A percentile compares a stretch with the other conserved stretches of the same genome.
These are phyloP conservation scores for Pseudogymnoascus sp. DNA, from an alignment of 2,329 filamentous ascomycete genomes.

Conservation along the genomic window DNA sequence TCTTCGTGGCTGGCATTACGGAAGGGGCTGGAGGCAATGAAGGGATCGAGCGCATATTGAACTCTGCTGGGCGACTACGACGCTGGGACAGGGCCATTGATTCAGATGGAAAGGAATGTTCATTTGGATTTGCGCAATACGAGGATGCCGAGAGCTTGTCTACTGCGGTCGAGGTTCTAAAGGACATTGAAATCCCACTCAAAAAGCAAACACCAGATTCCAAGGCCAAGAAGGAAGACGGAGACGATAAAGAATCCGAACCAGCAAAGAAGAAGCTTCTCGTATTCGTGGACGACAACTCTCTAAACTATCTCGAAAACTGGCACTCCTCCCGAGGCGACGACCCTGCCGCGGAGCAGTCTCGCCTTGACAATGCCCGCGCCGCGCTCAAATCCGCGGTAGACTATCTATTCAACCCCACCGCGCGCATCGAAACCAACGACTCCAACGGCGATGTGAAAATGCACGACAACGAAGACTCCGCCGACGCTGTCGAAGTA, in stretches of 20 bases:
- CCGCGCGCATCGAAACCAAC: slow-evolving; percentile 35
- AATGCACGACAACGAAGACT: slow-evolving; percentile 58
- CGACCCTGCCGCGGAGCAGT: slow-evolving; percentile 52
- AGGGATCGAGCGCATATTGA: slow-evolving; percentile 69
- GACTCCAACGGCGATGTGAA: slow-evolving; percentile 60
- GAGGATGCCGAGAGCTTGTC: slow-evolving; percentile 84
- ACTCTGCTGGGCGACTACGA: slow-evolving; percentile 68
- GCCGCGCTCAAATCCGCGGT: slow-evolving; percentile 61
- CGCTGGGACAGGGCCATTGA: slow-evolving; percentile 79
- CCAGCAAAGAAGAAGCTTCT: slow-evolving; percentile 62
- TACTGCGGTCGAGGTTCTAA: slow-evolving; percentile 76
- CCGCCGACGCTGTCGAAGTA: slow-evolving; percentile 67
- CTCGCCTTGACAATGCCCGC: slow-evolving; percentile 63
- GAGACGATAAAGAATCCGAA: slow-evolving; percentile 28
- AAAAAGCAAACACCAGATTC: slow-evolving; percentile 59
- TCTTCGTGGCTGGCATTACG: slow-evolving; percentile 83
- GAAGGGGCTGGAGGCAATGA: slow-evolving; percentile 70
- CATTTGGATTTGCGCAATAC: slow-evolving; percentile 93
- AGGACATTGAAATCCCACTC: slow-evolving; percentile 71
- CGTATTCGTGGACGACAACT: slow-evolving; percentile 73
- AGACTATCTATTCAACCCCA: slow-evolving; percentile 64
- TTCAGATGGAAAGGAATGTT: slow-evolving; percentile 67
- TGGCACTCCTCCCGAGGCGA: slow-evolving; percentile 63
- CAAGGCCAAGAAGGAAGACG: slow-evolving; percentile 36
- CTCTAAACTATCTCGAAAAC: slow-evolving; percentile 76